These are phyloP conservation scores for Scedosporium minutisporum DNA, from an alignment of 2,329 filamentous ascomycete genomes.

Conservation along the genomic window DNA sequence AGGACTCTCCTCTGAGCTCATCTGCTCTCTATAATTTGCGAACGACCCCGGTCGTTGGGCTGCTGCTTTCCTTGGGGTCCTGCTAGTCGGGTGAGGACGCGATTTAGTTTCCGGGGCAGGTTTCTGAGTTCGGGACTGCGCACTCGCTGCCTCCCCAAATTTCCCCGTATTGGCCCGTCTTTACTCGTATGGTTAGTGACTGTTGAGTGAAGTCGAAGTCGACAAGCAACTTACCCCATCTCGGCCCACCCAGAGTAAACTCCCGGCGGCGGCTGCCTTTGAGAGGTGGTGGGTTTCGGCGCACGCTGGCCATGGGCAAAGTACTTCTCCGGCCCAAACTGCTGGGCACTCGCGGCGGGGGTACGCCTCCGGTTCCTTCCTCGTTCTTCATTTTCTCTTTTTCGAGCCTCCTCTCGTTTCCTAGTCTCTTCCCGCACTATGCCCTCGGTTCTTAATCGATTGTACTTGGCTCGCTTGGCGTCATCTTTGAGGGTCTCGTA, in stretches of 20 bases:
- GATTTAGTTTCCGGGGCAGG: not conserved
- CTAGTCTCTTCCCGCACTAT: conserved; percentile 50
- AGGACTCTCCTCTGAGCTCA: not conserved
- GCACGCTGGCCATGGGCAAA: conserved; percentile 1
- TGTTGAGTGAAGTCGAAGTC: too few relatives aligned
- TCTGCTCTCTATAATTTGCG: conserved; percentile 1
- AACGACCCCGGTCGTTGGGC: conserved; percentile 1
- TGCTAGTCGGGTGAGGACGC: not conserved
- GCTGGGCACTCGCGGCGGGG: not conserved
- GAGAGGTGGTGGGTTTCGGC: not conserved
- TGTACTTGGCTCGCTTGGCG: conserved; percentile 41
- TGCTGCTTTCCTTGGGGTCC: conserved; percentile 1
- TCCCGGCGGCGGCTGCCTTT: not conserved
- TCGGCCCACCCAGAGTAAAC: conserved; percentile 3
- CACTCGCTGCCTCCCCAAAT: not conserved
- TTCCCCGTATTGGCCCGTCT: conserved; percentile 4
- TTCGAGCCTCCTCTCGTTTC: conserved; percentile 32
- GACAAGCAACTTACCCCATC: not conserved
- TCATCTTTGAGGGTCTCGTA: conserved; percentile 61
- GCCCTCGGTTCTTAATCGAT: conserved; percentile 41
- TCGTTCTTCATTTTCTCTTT: not conserved
- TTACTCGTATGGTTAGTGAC: not conserved
- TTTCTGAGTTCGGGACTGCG: conserved; percentile 2
- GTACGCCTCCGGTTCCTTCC: not conserved
- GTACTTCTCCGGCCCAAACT: conserved; percentile 6